Percentiles rank a stretch among this genome's conserved stretches.
Conservation (phyloP, 2,329 filamentous ascomycete species). For the Bipolaris oryzae region DNA sequence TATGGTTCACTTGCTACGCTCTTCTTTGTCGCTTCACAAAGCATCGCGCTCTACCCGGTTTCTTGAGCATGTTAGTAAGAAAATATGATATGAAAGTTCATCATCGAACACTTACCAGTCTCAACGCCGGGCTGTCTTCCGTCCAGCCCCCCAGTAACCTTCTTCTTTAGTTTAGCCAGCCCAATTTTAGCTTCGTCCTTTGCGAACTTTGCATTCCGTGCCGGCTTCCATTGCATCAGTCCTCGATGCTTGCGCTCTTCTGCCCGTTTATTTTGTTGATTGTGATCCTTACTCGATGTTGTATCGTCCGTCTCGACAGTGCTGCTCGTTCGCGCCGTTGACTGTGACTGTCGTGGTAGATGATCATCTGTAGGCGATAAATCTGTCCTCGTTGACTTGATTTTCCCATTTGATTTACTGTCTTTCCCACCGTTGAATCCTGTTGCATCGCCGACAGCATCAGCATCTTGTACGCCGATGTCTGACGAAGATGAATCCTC, state of each 20-base stretch:
- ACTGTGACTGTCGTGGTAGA: slow-evolving; percentile 32
- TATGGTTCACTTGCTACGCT: not conserved
- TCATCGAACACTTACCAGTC: slow-evolving; percentile 57
- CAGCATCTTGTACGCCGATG: slow-evolving; percentile 66
- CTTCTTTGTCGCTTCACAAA: not conserved
- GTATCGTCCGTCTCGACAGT: slow-evolving; percentile 23
- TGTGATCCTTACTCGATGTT: slow-evolving; percentile 62
- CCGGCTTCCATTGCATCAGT: slow-evolving; percentile 93
- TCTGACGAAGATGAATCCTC: slow-evolving; percentile 52
- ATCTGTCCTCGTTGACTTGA: slow-evolving; percentile 38
- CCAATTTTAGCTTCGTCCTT: slow-evolving; percentile 87
- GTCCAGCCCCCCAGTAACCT: slow-evolving; percentile 71
- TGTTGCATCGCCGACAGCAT: slow-evolving; percentile 32
- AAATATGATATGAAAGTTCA: slow-evolving; percentile 8
- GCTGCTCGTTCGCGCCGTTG: slow-evolving; percentile 38
- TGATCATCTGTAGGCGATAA: slow-evolving; percentile 30
- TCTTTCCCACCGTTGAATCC: slow-evolving; percentile 32
- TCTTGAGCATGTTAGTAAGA: slow-evolving; percentile 27
- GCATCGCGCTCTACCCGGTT: slow-evolving; percentile 21
- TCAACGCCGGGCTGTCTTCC: slow-evolving; percentile 88
- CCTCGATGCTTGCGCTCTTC: slow-evolving; percentile 87
- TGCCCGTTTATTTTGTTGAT: slow-evolving; percentile 68
- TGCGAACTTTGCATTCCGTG: slow-evolving; percentile 82
- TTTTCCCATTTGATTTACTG: slow-evolving; percentile 22
- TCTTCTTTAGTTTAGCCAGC: slow-evolving; percentile 74